These are phyloP conservation scores for Fusarium annulatum DNA, from an alignment of 2,329 filamentous ascomycete species.

Conservation along the genomic window DNA sequence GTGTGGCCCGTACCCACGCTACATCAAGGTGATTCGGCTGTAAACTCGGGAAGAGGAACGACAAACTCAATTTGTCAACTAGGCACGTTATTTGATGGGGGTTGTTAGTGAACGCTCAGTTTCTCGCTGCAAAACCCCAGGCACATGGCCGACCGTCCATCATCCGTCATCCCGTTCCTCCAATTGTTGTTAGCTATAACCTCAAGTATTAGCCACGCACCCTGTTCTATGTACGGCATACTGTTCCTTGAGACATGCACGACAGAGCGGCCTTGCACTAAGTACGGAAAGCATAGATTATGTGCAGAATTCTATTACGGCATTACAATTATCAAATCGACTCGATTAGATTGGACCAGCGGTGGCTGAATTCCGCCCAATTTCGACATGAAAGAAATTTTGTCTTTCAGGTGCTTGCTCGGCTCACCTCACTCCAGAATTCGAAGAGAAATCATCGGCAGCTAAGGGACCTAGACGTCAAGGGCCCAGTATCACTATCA, in stretches of 20 bases:
- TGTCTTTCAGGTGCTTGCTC: conserved; percentile 23
- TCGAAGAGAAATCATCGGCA: conserved; percentile 25
- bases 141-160: conserved; percentile 25
- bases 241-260: conserved; percentile 24
- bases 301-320: background rate
- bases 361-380: conserved; percentile 20
- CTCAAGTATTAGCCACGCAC: background rate
- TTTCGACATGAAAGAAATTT: conserved; percentile 12
- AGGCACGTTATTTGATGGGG: conserved; percentile 13
- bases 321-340: background rate
- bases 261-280: conserved; percentile 30
- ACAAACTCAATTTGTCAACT: conserved; percentile 20
- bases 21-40: conserved; percentile 21
- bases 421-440: conserved; percentile 39
- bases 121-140: conserved; percentile 17
- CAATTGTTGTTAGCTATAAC: conserved; percentile 5
- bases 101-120: conserved; percentile 14
- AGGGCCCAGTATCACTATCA: conserved; percentile 24
- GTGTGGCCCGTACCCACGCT: conserved; percentile 1
- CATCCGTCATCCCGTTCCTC: conserved; percentile 32
- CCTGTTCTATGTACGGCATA: background rate
- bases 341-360: background rate
- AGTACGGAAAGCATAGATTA: background rate
- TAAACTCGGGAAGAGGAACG: conserved; percentile 29
- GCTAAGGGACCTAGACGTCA: conserved; percentile 27